Conservation (phyloP, 2,329 filamentous ascomycete species). For the Penicillium janthinellum region DNA sequence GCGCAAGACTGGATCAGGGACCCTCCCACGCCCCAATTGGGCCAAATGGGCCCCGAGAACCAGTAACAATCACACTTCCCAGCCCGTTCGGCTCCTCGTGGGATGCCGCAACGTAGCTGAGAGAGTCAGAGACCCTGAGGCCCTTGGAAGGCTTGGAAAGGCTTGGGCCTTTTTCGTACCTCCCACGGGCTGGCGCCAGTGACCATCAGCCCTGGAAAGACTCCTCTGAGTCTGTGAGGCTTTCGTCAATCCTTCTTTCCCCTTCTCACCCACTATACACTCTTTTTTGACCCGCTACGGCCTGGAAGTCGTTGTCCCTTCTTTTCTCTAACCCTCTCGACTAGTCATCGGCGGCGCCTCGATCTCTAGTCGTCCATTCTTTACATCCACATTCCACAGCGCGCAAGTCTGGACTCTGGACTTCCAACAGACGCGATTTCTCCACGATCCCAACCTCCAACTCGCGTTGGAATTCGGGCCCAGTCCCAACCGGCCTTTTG, state of each 20-base stretch:
- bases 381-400: constrained; percentile 29
- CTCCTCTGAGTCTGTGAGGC: not conserved
- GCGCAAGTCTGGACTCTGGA: constrained; percentile 17
- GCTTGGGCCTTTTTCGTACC: not conserved
- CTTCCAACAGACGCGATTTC: constrained; percentile 19
- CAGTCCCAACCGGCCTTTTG: not conserved
- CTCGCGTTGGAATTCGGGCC: constrained; percentile 25
- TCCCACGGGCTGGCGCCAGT: not conserved
- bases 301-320: constrained; percentile 31
- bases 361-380: constrained; percentile 29
- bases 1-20: constrained; percentile 15
- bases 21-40: not conserved
- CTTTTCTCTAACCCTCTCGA: constrained; percentile 21
- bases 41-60: not conserved
- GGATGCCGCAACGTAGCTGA: not conserved
- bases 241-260: not conserved
- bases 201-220: not conserved
- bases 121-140: not conserved
- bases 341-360: constrained; percentile 26
- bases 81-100: constrained; percentile 5
- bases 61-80: constrained; percentile 11
- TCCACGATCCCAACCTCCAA: constrained; percentile 6
- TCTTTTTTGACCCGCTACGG: constrained; percentile 11
- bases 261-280: constrained; percentile 2
- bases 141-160: too few relatives aligned